These are phyloP conservation scores for Marasmius tenuissimus DNA, from an alignment of 1,284 basidiomycete genomes.

Conservation along the genomic window DNA sequence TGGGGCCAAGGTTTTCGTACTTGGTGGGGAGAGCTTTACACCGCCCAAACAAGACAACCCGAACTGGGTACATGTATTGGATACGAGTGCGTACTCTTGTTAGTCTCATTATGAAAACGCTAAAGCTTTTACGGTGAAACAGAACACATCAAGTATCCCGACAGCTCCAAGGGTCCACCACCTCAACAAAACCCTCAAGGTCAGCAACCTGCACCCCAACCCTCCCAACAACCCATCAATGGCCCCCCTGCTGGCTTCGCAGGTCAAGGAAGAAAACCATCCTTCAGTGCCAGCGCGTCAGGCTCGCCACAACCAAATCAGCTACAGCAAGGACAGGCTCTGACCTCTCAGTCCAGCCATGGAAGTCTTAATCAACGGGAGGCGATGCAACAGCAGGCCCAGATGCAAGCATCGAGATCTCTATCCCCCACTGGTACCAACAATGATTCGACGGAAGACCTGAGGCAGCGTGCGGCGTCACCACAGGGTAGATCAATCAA, in stretches of 20 bases:
- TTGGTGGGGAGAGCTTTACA: conserved; percentile 92
- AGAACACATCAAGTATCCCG: conserved; percentile 96
- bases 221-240: not conserved
- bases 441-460: conserved; percentile 5
- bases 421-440: conserved; percentile 27
- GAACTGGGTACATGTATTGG: conserved; percentile 83
- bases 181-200: conserved; percentile 20
- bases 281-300: not conserved
- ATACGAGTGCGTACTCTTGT: conserved; percentile 71
- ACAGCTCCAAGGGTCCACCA: conserved; percentile 51
- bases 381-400: conserved; percentile 21
- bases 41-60: conserved; percentile 80
- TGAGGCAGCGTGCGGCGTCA: not conserved
- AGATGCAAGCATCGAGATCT: conserved; percentile 15
- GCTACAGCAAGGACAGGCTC: not conserved
- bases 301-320: not conserved
- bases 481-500: not conserved
- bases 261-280: not conserved
- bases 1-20: conserved; percentile 86
- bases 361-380: conserved; percentile 20
- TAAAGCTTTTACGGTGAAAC: not conserved
- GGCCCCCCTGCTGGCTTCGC: not conserved
- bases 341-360: not conserved
- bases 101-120: too few species aligned
- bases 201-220: conserved; percentile 11